Evolutionary conservation across 352 stramenopile genomes (phyloP), one percentile per base, ranked within the genome.

Genomic region (Phytophthora constricta): DNA sequence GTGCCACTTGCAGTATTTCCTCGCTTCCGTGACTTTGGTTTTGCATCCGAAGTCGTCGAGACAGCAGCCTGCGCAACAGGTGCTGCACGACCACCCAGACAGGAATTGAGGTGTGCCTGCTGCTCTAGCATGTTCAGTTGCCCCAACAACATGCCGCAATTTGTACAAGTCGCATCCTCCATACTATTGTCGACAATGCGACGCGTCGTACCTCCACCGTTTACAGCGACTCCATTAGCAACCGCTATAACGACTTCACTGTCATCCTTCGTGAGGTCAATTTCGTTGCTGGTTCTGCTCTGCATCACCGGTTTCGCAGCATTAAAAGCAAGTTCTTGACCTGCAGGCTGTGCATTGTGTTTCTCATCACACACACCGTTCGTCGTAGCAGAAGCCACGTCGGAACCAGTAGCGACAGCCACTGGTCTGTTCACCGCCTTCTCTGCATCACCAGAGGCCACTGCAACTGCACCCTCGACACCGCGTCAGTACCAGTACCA

Each of bases 101-200:
- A 84, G 22, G 63, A 58, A 39, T 72, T 75, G 13, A 86, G 54
- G 28, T 74, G 58, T 5, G 68, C 41, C 22, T 80, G 72, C 45
- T 76, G 59, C 55, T 77, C 47, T 25, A 86, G 22, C 68, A 83
- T 34, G 76, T 77, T 56, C 56, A 87, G 42, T 16, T 68, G 50
- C 26, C 63, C 72, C 34, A 83, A 62, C 47, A 59, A 41, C 41
- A 33, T 58, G 7, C n/a, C 43, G 25, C 69, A 79, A n/a, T 66
- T 43, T 41, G 68, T 70, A 31, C 73, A 73, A 5, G 63, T 76
- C 22, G 66, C 60, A 42, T 65, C 59, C 8, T 71, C 59, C 7
- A 26, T 53, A 1, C 51, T 62, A 26, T 53, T 57, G n/a, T 48
- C 39, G 16, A 71, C 62, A 39, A 8, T 19, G 16, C 33, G 48